phyloP scores from a whole-genome alignment of 2,329 filamentous ascomycete genomes.

The Diaporthe ilicicola region DNA sequence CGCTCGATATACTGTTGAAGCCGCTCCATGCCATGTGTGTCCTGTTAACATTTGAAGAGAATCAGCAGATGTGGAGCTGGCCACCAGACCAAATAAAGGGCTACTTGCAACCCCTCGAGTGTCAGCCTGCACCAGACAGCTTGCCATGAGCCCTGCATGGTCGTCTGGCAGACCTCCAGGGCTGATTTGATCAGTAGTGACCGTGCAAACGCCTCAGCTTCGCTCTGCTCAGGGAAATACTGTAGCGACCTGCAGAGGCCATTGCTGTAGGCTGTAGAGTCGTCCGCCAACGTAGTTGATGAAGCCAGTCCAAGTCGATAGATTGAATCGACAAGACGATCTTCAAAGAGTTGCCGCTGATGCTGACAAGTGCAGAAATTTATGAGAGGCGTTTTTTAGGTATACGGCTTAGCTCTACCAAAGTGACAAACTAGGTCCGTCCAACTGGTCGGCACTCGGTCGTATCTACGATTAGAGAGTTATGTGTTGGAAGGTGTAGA shows the following conservation, averaged over 20 bases:
- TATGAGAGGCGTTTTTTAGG: neutral
- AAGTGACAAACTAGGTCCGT: neutral
- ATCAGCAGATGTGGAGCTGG: neutral
- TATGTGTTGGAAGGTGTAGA: neutral
- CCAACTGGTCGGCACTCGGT: neutral
- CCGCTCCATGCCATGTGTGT: conserved; percentile 40
- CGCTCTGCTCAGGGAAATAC: neutral
- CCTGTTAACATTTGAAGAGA: neutral
- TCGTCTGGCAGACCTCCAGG: conserved; percentile 40
- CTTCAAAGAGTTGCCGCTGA: too few relatives aligned
- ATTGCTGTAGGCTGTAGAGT: neutral
- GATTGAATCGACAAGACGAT: neutral
- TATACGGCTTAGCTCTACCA: neutral
- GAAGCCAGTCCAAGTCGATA: neutral
- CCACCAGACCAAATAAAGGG: neutral
- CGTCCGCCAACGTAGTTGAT: neutral
- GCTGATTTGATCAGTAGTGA: neutral
- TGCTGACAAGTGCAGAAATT: neutral
- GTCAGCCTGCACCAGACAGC: conserved; percentile 38
- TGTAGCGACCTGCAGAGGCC: neutral
- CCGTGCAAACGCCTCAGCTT: neutral
- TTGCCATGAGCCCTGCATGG: conserved; percentile 34
- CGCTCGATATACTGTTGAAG: conserved; percentile 38
- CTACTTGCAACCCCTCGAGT: conserved; percentile 37
- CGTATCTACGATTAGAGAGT: conserved; percentile 1